A percentile compares a stretch with the other conserved stretches of the same genome.
Conservation (phyloP, 768 basidiomycete genomes). For the Boletellus ananiceps region DNA sequence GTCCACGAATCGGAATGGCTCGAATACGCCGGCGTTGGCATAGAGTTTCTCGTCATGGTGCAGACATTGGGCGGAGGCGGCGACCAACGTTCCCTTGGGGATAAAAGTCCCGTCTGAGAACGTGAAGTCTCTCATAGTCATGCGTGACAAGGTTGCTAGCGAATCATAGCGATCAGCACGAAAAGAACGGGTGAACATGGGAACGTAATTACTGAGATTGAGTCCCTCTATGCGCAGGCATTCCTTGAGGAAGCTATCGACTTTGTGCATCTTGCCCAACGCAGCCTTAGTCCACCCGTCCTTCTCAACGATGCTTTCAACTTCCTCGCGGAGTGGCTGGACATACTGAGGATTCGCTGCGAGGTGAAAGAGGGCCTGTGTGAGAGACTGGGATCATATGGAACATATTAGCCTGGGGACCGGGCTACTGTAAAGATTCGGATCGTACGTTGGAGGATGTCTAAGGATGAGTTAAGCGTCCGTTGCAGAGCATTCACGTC, state of each 20-base stretch:
- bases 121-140: constrained; percentile 27
- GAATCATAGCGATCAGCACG: not conserved
- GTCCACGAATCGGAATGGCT: constrained; percentile 27
- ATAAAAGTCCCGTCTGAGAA: constrained; percentile 30
- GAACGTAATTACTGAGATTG: constrained; percentile 12
- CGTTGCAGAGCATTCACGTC: not conserved
- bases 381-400: constrained; percentile 23
- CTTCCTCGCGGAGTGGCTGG: constrained; percentile 34
- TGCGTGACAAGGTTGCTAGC: constrained; percentile 29
- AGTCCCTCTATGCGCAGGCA: constrained; percentile 28
- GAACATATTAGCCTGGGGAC: not conserved
- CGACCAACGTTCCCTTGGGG: constrained; percentile 29
- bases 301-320: constrained; percentile 23
- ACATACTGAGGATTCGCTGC: constrained; percentile 33
- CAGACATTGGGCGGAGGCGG: constrained; percentile 14
- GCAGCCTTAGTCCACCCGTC: constrained; percentile 26
- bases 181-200: not conserved
- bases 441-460: constrained; percentile 17
- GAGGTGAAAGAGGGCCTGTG: constrained; percentile 33
- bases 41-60: constrained; percentile 26
- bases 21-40: constrained; percentile 34
- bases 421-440: not conserved
- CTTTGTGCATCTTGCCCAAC: constrained; percentile 29
- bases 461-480: constrained; percentile 2
- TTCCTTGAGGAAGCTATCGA: constrained; percentile 41